Evolutionary conservation across 1,284 basidiomycete genomes (phyloP).

Genomic region (Fomes fomentarius): DNA sequence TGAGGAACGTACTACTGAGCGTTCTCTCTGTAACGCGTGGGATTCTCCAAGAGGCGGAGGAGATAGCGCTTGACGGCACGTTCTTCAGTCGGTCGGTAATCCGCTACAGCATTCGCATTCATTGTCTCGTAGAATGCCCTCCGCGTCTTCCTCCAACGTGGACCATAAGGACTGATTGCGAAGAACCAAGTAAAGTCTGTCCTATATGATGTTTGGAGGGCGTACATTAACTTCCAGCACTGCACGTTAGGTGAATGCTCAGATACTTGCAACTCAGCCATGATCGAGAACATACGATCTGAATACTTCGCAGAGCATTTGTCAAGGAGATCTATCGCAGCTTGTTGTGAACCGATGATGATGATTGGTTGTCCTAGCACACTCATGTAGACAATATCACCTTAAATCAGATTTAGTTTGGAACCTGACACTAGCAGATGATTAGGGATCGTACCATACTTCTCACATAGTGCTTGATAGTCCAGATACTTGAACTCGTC

Average conservation of each 20-base stretch:
- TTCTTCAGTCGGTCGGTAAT: slow-evolving; percentile 6
- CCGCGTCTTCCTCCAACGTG: slow-evolving; percentile 10
- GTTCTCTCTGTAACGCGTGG: slow-evolving; percentile 7
- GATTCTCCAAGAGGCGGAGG: slow-evolving; percentile 2
- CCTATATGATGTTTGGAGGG: neutral
- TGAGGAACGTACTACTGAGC: slow-evolving; percentile 9
- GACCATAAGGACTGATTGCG: slow-evolving; percentile 1
- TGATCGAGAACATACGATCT: slow-evolving; percentile 9
- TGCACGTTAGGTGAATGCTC: neutral
- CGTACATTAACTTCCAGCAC: too few species aligned
- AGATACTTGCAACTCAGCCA: slow-evolving; percentile 12
- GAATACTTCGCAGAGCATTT: slow-evolving; percentile 36
- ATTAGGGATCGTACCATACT: neutral
- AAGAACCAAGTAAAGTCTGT: slow-evolving; percentile 6
- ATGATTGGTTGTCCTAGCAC: slow-evolving; percentile 7
- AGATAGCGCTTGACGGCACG: slow-evolving; percentile 6
- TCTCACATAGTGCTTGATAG: neutral
- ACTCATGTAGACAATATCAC: slow-evolving; percentile 17
- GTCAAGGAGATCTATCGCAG: slow-evolving; percentile 42
- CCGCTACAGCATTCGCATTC: neutral
- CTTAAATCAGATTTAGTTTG: too few species aligned
- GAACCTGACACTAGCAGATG: neutral
- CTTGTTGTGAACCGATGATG: slow-evolving; percentile 16
- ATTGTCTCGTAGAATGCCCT: slow-evolving; percentile 13
- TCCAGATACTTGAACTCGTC: neutral